Evolutionary conservation across 2,329 filamentous ascomycete species (phyloP).

Genomic region (Claviceps maximensis): DNA sequence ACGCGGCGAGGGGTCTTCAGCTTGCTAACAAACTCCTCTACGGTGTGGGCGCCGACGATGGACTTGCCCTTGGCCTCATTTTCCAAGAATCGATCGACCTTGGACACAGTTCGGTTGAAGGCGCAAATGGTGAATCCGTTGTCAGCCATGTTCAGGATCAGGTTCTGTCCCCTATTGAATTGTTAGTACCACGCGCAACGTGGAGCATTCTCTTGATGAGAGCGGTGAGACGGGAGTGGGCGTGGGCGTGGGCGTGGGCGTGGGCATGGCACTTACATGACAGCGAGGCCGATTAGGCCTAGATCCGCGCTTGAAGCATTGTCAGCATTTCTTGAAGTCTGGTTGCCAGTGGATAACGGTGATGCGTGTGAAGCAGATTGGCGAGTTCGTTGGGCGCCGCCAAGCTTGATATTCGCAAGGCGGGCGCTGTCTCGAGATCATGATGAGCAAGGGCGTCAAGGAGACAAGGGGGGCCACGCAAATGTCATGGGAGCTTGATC

Average conservation of each 20-base stretch:
- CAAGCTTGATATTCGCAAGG: conserved; percentile 60
- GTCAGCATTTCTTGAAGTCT: conserved; percentile 39
- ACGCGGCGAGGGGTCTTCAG: conserved; percentile 93
- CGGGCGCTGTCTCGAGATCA: conserved; percentile 46
- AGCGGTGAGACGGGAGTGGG: background rate
- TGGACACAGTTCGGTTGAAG: conserved; percentile 96
- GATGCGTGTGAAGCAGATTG: conserved; percentile 19
- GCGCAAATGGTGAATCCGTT: conserved; percentile 93
- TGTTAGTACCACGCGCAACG: conserved; percentile 1
- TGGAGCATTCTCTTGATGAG: background rate
- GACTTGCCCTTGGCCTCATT: conserved; percentile 94
- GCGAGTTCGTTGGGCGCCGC: conserved; percentile 41
- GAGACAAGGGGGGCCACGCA: conserved; percentile 1
- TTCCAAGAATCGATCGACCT: conserved; percentile 87
- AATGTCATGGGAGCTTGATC: background rate
- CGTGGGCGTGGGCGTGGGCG: background rate
- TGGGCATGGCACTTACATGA: conserved; percentile 70
- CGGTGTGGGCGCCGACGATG: conserved; percentile 83
- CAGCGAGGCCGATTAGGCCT: conserved; percentile 83
- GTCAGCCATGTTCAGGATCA: conserved; percentile 82
- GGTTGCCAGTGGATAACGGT: conserved; percentile 10
- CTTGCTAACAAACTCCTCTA: conserved; percentile 90
- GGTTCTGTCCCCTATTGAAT: conserved; percentile 54
- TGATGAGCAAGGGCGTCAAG: conserved; percentile 23
- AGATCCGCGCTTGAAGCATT: conserved; percentile 61